Evolutionary conservation across 176 grass and related monocot genomes (phyloP).

Genomic region (Carex parvula): DNA sequence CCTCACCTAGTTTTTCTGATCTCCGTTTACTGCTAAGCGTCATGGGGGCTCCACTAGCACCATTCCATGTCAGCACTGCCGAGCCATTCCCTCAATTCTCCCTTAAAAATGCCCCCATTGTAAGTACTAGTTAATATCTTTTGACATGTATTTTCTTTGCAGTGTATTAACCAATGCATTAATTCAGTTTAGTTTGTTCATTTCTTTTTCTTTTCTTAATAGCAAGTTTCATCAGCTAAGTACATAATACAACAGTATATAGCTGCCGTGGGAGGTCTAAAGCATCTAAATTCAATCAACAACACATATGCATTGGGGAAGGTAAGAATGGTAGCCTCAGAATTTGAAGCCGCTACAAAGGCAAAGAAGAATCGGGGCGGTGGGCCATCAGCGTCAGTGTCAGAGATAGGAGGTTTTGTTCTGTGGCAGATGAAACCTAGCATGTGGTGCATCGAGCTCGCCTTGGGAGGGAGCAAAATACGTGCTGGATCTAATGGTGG

Average conservation of each 20-base stretch:
- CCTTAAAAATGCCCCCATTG: slow-evolving; percentile 77
- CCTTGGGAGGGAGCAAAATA: slow-evolving; percentile 85
- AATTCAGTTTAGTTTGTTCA: background rate
- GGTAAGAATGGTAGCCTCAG: slow-evolving; percentile 81
- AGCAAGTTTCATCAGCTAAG: slow-evolving; percentile 84
- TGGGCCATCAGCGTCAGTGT: slow-evolving; percentile 38
- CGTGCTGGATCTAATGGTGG: slow-evolving; percentile 80
- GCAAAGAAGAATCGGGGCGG: slow-evolving; percentile 59
- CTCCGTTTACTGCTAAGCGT: slow-evolving; percentile 82
- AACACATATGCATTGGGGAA: slow-evolving; percentile 90
- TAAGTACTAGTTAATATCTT: slow-evolving; percentile 29
- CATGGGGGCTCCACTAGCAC: slow-evolving; percentile 86
- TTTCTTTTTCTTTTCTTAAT: background rate
- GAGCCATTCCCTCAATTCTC: slow-evolving; percentile 52
- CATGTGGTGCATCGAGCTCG: slow-evolving; percentile 97
- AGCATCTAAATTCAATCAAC: slow-evolving; percentile 56
- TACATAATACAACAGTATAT: slow-evolving; percentile 96
- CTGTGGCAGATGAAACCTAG: slow-evolving; percentile 88
- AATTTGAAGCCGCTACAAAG: slow-evolving; percentile 71
- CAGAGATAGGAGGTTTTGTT: slow-evolving; percentile 80
- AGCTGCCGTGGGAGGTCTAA: slow-evolving; percentile 65
- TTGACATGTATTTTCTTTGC: background rate
- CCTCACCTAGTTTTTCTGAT: slow-evolving; percentile 57
- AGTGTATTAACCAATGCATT: background rate
- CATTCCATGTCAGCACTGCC: slow-evolving; percentile 36